Conservation (phyloP, 441 rosid genomes). For the Syzygium malaccense region DNA sequence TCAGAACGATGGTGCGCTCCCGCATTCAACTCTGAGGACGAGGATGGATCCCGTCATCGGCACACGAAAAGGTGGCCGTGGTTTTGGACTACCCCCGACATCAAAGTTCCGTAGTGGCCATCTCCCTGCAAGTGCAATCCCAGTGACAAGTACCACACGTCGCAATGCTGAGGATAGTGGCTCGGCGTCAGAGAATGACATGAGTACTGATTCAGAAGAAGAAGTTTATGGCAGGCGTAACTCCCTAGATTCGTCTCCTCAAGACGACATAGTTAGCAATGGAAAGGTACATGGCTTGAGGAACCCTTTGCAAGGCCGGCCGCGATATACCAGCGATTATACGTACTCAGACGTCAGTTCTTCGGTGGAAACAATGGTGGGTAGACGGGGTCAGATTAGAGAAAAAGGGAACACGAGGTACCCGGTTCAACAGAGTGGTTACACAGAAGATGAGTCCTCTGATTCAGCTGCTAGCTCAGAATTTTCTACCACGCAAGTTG, state of each 20-base stretch:
- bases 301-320: slow-evolving; percentile 17
- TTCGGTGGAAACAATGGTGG: slow-evolving; percentile 67
- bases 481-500: slow-evolving; percentile 58
- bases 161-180: slow-evolving; percentile 30
- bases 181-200: slow-evolving; percentile 63
- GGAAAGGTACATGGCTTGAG: slow-evolving; percentile 25
- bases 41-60: slow-evolving; percentile 27
- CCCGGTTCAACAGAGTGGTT: slow-evolving; percentile 28
- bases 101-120: slow-evolving; percentile 62
- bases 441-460: slow-evolving; percentile 60
- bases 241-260: slow-evolving; percentile 83
- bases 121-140: slow-evolving; percentile 45
- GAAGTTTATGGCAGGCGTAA: slow-evolving; percentile 51
- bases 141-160: slow-evolving; percentile 37
- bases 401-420: slow-evolving; percentile 33
- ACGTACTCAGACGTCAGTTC: slow-evolving; percentile 79
- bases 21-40: slow-evolving; percentile 33
- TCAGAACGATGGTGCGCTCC: slow-evolving; percentile 33
- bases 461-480: slow-evolving; percentile 89
- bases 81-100: slow-evolving; percentile 51
- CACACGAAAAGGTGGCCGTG: slow-evolving; percentile 28
- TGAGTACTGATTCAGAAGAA: slow-evolving; percentile 63
- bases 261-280: slow-evolving; percentile 42
- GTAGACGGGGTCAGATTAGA: slow-evolving; percentile 27
- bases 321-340: slow-evolving; percentile 43